Base-by-base conservation (phyloP, 352 stramenopile genomes). In the Phytophthora cryptogea region DNA sequence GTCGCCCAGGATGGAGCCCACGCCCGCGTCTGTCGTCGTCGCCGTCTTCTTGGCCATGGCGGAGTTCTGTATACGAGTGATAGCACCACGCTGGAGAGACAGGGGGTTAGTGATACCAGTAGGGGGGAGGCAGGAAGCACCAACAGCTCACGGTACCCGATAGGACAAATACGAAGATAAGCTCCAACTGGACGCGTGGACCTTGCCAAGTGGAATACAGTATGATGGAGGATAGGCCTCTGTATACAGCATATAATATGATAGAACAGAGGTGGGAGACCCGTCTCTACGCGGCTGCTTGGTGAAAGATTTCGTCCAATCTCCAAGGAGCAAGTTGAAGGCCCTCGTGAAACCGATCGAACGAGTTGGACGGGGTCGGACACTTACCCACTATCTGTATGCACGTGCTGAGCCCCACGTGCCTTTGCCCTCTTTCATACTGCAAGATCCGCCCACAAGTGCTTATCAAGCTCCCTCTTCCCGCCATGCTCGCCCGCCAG, bases 1-100 rank as follows among this genome's bases (percentile, higher is more conserved):
- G 56, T 93, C 83, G 32, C 68, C 45, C 32, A 89, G 54, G 63
- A 92, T 92, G 39, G 66, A 77, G 54, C 67, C 44, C 43, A 83
- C 68, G 57, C 64, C 74, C 37, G 43, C 47, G 33, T 65, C 37
- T 23, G 63, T 62, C 54, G 70, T 78, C 54, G 68, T 59, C 36
- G 67, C 37, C 8, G 60, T 58, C 39, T 61, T 73, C 47, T 76
- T 83, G 41, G 52, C 53, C 63, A 74, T 80, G 37, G 23, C 40
- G 61, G 30, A 31, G 16, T 53, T 23, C 27, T 48, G 26, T 47
- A 4, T 48, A 3, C 42, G 11, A 8, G 16, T 17, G 37, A 54
- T 39, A 49, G 33, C 13, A 46, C 43, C 46, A 64, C 54, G 54
- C 46, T 51, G 53, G 8, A 11, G 7, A 17, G 37, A 23, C 1